Percentiles rank a stretch among this genome's conserved stretches.
phyloP scores from a whole-genome alignment of 139 green algal species.

The Chlamydomonas incerta region DNA sequence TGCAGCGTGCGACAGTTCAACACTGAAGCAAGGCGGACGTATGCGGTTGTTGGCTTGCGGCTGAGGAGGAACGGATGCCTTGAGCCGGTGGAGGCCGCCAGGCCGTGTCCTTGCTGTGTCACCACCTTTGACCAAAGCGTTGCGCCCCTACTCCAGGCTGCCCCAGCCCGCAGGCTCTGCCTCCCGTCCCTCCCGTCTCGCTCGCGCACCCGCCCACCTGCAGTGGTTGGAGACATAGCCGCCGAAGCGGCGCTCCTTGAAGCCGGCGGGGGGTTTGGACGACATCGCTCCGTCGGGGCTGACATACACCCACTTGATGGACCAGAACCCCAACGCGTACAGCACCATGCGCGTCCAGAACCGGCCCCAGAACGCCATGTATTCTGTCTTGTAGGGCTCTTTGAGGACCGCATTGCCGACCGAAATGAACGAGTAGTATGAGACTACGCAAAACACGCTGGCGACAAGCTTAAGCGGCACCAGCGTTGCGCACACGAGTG shows the following conservation, averaged over 20 bases:
- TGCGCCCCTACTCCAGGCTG: no score
- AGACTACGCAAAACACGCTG: conserved; percentile 51
- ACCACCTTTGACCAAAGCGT: no score
- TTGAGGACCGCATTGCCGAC: conserved; percentile 14
- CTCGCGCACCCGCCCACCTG: neutral
- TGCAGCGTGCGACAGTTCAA: no score
- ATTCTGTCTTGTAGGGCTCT: neutral
- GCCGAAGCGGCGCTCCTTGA: conserved; percentile 4
- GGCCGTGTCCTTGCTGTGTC: no score
- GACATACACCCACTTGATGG: conserved; percentile 65
- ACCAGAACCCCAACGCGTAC: conserved; percentile 79
- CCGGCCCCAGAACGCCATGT: conserved; percentile 62
- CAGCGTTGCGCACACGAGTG: conserved; percentile 45
- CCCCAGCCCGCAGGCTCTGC: no score
- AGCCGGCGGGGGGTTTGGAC: neutral
- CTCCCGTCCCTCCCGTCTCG: neutral
- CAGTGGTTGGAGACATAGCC: conserved; percentile 20
- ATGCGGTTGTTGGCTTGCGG: no score
- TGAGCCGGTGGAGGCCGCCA: no score
- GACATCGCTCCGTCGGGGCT: neutral
- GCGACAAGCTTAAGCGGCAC: conserved; percentile 51
- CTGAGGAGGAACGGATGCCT: no score
- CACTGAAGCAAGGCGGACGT: no score
- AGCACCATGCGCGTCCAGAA: conserved; percentile 70
- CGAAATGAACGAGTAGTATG: conserved; percentile 59